These are phyloP conservation scores for Phytophthora lateralis DNA, from an alignment of 352 stramenopile species.

Conservation along the genomic window DNA sequence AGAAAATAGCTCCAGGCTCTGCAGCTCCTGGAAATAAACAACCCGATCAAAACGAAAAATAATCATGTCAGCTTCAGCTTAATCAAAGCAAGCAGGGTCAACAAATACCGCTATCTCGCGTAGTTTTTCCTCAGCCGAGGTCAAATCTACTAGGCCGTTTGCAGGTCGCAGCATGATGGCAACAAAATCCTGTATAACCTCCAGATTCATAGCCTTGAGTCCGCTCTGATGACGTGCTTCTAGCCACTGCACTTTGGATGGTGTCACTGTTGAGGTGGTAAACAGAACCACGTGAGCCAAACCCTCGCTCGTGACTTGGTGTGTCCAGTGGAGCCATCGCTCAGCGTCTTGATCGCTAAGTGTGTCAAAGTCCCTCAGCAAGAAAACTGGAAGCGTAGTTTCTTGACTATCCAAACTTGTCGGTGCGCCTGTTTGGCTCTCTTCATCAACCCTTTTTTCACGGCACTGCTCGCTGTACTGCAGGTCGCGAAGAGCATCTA, in stretches of 20 bases:
- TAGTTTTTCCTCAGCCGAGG: constrained; percentile 60
- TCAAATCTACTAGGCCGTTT: constrained; percentile 48
- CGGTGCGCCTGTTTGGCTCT: background rate
- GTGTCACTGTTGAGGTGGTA: constrained; percentile 51
- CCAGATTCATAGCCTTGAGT: background rate
- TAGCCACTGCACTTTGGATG: constrained; percentile 43
- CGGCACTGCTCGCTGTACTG: constrained; percentile 2
- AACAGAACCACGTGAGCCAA: constrained; percentile 68
- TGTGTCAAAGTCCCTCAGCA: constrained; percentile 58
- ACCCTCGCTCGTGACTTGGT: constrained; percentile 45
- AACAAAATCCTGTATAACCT: constrained; percentile 47
- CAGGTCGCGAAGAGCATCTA: constrained; percentile 29
- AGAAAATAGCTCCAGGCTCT: constrained; percentile 25
- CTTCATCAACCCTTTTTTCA: background rate
- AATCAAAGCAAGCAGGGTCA: background rate
- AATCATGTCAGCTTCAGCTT: background rate
- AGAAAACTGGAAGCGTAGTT: constrained; percentile 50
- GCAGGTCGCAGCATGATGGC: constrained; percentile 67
- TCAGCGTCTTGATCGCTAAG: constrained; percentile 40
- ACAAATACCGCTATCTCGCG: constrained; percentile 35
- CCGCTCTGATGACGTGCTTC: constrained; percentile 38
- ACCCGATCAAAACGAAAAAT: background rate
- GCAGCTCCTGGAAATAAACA: constrained; percentile 19
- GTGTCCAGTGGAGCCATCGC: constrained; percentile 56
- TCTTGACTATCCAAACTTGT: background rate